Evolutionary conservation across 371 early-diverging fungal species (phyloP).

Genomic region (Rhizomucor pusillus): DNA sequence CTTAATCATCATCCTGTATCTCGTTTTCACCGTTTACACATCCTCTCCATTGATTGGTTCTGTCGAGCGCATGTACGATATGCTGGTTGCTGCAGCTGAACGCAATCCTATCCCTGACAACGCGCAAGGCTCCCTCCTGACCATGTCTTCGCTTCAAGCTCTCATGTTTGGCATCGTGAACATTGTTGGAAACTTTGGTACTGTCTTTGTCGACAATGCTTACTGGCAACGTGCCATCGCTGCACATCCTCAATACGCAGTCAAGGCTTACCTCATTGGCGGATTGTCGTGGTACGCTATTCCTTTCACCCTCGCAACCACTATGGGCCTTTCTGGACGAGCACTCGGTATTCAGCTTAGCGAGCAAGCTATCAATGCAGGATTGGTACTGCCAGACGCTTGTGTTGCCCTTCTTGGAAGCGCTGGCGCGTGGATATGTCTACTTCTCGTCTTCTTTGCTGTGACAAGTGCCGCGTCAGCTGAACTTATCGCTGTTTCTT

Average conservation of each 20-base stretch:
- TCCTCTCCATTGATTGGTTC: slow-evolving; percentile 61
- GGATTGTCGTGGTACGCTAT: slow-evolving; percentile 73
- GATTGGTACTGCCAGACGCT: slow-evolving; percentile 63
- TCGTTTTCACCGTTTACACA: slow-evolving; percentile 64
- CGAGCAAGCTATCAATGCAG: slow-evolving; percentile 54
- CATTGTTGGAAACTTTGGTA: slow-evolving; percentile 72
- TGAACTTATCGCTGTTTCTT: slow-evolving; percentile 69
- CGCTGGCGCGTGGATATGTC: slow-evolving; percentile 60
- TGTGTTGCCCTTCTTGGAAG: slow-evolving; percentile 60
- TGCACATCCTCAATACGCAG: slow-evolving; percentile 62
- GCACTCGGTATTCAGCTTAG: slow-evolving; percentile 57
- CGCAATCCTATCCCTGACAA: slow-evolving; percentile 57
- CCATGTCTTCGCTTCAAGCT: slow-evolving; percentile 64
- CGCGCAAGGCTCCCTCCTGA: slow-evolving; percentile 59
- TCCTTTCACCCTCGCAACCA: slow-evolving; percentile 69
- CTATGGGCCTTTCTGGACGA: slow-evolving; percentile 65
- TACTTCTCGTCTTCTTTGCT: slow-evolving; percentile 70
- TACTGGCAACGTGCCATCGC: slow-evolving; percentile 77
- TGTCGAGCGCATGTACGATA: slow-evolving; percentile 63
- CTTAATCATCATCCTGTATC: slow-evolving; percentile 62
- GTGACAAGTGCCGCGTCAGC: slow-evolving; percentile 69
- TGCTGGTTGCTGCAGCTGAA: slow-evolving; percentile 46
- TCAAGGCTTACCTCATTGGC: slow-evolving; percentile 67
- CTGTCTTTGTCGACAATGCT: slow-evolving; percentile 71
- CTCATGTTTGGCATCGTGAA: slow-evolving; percentile 72